phyloP scores from a whole-genome alignment of 176 grass and related monocot genomes.

The Bothriochloa decipiens region DNA sequence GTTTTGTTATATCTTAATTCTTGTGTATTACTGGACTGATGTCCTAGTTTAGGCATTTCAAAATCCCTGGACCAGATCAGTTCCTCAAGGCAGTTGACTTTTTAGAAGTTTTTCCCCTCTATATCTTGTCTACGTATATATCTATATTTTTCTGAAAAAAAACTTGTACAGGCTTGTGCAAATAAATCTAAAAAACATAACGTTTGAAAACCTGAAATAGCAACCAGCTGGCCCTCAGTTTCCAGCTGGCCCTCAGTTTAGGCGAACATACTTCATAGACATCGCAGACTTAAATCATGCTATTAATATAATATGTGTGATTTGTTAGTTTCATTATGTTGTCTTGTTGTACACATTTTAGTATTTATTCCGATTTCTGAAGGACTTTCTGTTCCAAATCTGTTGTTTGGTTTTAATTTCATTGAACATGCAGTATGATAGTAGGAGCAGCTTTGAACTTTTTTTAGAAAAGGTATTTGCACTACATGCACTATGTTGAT shows the following conservation, averaged over 20 bases:
- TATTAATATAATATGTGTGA: not conserved
- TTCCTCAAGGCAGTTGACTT: not conserved
- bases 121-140: not conserved
- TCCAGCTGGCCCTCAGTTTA: not conserved
- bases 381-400: not conserved
- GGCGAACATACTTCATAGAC: not conserved
- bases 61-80: not conserved
- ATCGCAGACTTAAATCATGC: not conserved
- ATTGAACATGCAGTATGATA: conserved; percentile 1
- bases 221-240: not conserved
- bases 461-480: not conserved
- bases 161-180: not conserved
- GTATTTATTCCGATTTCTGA: not conserved
- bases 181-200: not conserved
- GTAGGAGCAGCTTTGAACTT: not conserved
- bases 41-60: conserved; percentile 20
- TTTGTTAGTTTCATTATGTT: not conserved
- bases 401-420: conserved; percentile 4
- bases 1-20: conserved; percentile 17
- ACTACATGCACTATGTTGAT: not conserved
- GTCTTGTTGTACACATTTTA: not conserved
- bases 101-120: not conserved
- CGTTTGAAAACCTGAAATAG: not conserved
- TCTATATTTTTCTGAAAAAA: not conserved
- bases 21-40: conserved; percentile 10